These are phyloP conservation scores for Mycena polygramma DNA, from an alignment of 768 basidiomycete genomes.

Conservation along the genomic window DNA sequence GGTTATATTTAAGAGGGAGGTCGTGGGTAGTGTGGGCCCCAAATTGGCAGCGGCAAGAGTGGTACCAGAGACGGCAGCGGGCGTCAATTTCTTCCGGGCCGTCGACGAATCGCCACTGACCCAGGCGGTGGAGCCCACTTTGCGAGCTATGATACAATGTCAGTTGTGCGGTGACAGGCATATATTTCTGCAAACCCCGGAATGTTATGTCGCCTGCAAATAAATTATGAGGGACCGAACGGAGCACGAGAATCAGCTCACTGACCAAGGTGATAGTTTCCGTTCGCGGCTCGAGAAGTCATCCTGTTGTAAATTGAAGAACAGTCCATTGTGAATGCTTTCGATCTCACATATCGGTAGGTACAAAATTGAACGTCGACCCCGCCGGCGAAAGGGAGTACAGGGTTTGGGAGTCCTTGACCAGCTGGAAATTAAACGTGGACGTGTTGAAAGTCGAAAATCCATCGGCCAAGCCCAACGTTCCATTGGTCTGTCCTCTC, in stretches of 20 bases:
- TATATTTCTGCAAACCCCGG: slow-evolving; percentile 40
- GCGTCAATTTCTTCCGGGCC: slow-evolving; percentile 54
- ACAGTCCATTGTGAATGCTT: background rate
- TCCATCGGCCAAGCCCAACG: slow-evolving; percentile 61
- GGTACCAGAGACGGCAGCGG: slow-evolving; percentile 55
- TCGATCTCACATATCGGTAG: slow-evolving; percentile 52
- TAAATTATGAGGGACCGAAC: background rate
- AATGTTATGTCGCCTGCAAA: slow-evolving; percentile 59
- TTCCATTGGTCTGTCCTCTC: slow-evolving; percentile 45
- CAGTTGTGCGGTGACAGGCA: background rate
- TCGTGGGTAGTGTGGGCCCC: slow-evolving; percentile 60
- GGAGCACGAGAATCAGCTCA: background rate
- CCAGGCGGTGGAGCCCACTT: slow-evolving; percentile 61
- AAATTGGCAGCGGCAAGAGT: slow-evolving; percentile 64
- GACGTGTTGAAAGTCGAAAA: slow-evolving; percentile 62
- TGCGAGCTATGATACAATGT: slow-evolving; percentile 46
- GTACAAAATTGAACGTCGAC: slow-evolving; percentile 64
- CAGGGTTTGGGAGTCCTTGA: slow-evolving; percentile 69
- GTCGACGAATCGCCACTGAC: slow-evolving; percentile 60
- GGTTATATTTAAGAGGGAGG: slow-evolving; percentile 61
- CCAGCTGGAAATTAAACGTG: slow-evolving; percentile 58
- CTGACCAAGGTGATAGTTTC: slow-evolving; percentile 65
- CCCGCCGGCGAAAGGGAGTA: slow-evolving; percentile 61
- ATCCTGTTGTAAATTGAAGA: slow-evolving; percentile 43
- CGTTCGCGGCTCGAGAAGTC: slow-evolving; percentile 59